Percentiles rank a stretch among this genome's conserved stretches.
Evolutionary conservation across 108 stramenopile species (phyloP).

Genomic region (Pseudonitzschia pungens): DNA sequence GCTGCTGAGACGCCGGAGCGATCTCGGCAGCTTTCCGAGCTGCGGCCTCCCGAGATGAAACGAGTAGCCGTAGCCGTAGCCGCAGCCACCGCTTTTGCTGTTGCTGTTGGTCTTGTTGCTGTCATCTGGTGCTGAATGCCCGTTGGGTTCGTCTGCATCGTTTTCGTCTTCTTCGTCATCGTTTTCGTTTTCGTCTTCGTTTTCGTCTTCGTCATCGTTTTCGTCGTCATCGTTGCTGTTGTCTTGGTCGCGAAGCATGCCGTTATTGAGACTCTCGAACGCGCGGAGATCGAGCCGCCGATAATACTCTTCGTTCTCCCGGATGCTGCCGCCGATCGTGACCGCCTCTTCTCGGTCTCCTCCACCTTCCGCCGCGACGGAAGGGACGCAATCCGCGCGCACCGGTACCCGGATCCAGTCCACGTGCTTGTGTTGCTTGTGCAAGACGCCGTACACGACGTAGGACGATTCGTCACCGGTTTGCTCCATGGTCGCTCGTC

Average conservation of each 20-base stretch:
- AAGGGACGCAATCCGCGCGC: background rate
- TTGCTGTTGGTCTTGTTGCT: background rate
- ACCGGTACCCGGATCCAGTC: slow-evolving; percentile 9
- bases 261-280: background rate
- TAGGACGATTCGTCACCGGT: background rate
- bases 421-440: background rate
- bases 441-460: background rate
- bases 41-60: background rate
- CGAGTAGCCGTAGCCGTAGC: background rate
- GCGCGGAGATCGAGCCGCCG: background rate
- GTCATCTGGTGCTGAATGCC: background rate
- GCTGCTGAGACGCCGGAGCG: background rate
- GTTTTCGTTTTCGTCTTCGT: background rate
- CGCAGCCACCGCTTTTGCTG: background rate
- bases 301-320: too few species aligned
- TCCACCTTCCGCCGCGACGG: too few species aligned
- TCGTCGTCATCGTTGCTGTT: background rate
- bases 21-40: background rate
- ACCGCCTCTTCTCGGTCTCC: too few species aligned
- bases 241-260: background rate
- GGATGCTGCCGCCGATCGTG: too few species aligned
- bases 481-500: background rate
- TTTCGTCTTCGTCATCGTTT: background rate
- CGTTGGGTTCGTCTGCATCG: background rate
- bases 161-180: background rate